These are phyloP conservation scores for Penicillium glabrum DNA, from an alignment of 2,329 filamentous ascomycete species.

Conservation along the genomic window DNA sequence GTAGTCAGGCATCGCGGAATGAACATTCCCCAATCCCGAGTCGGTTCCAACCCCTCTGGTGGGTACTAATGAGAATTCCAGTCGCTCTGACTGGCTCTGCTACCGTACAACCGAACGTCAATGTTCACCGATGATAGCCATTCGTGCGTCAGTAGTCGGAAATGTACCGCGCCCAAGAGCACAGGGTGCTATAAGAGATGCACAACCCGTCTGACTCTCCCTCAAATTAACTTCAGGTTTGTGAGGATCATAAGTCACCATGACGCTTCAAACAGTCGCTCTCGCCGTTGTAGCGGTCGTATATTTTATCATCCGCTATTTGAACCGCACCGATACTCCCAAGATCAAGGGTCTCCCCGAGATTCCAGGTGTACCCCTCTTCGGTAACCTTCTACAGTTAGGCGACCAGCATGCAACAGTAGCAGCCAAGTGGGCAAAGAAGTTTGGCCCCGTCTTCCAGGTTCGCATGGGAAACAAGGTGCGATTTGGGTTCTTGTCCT, in stretches of 20 bases:
- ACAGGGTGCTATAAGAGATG: background rate
- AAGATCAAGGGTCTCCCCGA: constrained; percentile 64
- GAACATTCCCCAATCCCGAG: background rate
- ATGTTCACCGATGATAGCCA: background rate
- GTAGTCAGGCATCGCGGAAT: background rate
- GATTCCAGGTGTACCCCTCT: constrained; percentile 61
- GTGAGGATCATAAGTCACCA: constrained; percentile 5
- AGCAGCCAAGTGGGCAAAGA: constrained; percentile 57
- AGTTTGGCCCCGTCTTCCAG: constrained; percentile 66
- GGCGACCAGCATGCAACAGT: constrained; percentile 58
- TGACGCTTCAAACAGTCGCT: constrained; percentile 32
- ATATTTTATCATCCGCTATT: constrained; percentile 43
- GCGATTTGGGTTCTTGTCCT: constrained; percentile 2
- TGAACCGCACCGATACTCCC: constrained; percentile 55
- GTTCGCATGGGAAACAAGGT: constrained; percentile 68
- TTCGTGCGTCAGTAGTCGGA: background rate
- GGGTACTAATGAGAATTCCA: background rate
- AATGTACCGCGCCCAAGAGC: background rate
- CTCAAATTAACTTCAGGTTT: background rate
- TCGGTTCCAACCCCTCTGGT: background rate
- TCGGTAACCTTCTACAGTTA: constrained; percentile 64
- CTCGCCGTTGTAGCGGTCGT: constrained; percentile 36
- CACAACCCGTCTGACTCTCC: background rate
- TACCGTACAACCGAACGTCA: background rate
- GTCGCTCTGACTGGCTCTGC: background rate